Evolutionary conservation across 2,329 filamentous ascomycete species (phyloP), one percentile per base, ranked within the genome.

Genomic region (Teratosphaeria nubilosa): DNA sequence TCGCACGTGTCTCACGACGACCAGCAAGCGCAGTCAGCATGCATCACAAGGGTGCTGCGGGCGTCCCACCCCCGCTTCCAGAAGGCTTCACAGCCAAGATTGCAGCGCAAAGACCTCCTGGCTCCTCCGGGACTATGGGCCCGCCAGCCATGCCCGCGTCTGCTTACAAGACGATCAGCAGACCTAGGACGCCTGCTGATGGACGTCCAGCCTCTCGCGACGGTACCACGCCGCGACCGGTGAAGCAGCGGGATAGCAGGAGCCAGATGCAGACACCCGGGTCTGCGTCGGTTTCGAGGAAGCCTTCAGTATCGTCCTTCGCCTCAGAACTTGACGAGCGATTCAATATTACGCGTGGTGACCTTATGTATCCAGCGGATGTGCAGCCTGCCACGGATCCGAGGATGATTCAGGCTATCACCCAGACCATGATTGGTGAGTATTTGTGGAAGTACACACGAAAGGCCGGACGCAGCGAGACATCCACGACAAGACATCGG

Each of bases 391-490:
- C 70, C 22, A 95, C 91, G 5, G 94, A 99, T 75, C 92, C 92
- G 62, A 88, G 92, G 66, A 96, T 99, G 91, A 97, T 99, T 65
- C 91, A 96, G 76, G 94, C 94, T 54, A 96, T 99, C 64, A 99
- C 94, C 1, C 92, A 99, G 74, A 97, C 94, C 20, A 99, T 99
- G 94, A 97, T 99, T 69, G 94, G 94, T 58, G 94, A 99, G 73
- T 97, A 92, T 73, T 80, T 99, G 48, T 99, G 94, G 94, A 99
- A 99, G 73, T 99, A 99, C 75, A 99, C 94, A 0, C 87, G 94
- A 68, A 96, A 94, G 77, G 82, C 91, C 60, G 91, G 91, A n/a
- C 86, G 92, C 25, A 88, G 86, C 57, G 88, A 91, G 62, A 85
- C 95, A 75, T 97, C 91, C 0, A 87, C 86, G 66, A 95, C 91